A percentile compares a stretch with the other conserved stretches of the same genome.
These are phyloP conservation scores for Neurospora sublineolata DNA, from an alignment of 495 filamentous ascomycete genomes.

Conservation along the genomic window DNA sequence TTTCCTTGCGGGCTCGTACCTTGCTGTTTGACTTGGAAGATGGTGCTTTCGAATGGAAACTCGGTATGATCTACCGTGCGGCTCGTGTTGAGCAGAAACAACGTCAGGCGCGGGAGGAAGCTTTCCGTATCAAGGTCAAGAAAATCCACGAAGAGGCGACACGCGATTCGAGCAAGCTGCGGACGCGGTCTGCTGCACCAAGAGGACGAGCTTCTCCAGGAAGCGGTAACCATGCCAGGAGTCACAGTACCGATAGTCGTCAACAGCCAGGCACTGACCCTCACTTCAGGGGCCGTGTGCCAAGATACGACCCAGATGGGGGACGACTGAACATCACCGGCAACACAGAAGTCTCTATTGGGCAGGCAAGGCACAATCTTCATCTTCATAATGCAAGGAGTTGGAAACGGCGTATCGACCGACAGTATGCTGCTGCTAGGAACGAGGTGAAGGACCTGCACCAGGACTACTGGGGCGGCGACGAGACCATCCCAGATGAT, in stretches of 20 bases:
- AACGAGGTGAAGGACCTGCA: constrained; percentile 68
- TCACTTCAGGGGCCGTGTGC: constrained; percentile 21
- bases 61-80: constrained; percentile 80
- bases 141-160: constrained; percentile 59
- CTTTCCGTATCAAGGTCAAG: constrained; percentile 75
- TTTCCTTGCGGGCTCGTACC: constrained; percentile 69
- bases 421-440: constrained; percentile 54
- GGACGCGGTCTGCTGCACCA: constrained; percentile 39
- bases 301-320: constrained; percentile 67
- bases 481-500: constrained; percentile 64
- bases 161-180: constrained; percentile 34
- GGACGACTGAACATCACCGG: constrained; percentile 53
- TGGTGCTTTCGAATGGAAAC: constrained; percentile 93
- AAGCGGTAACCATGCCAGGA: constrained; percentile 29
- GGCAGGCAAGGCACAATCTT: constrained; percentile 63
- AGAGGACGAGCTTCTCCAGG: constrained; percentile 27
- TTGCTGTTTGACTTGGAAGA: constrained; percentile 89
- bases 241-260: constrained; percentile 41
- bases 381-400: constrained; percentile 72
- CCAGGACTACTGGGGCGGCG: constrained; percentile 67
- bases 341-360: constrained; percentile 54
- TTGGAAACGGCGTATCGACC: constrained; percentile 88
- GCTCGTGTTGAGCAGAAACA: constrained; percentile 84
- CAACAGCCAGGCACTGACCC: constrained; percentile 21
- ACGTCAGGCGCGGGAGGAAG: constrained; percentile 77